These are phyloP conservation scores for Candida insectalens DNA, from an alignment of 805 yeast genomes.

Conservation along the genomic window DNA sequence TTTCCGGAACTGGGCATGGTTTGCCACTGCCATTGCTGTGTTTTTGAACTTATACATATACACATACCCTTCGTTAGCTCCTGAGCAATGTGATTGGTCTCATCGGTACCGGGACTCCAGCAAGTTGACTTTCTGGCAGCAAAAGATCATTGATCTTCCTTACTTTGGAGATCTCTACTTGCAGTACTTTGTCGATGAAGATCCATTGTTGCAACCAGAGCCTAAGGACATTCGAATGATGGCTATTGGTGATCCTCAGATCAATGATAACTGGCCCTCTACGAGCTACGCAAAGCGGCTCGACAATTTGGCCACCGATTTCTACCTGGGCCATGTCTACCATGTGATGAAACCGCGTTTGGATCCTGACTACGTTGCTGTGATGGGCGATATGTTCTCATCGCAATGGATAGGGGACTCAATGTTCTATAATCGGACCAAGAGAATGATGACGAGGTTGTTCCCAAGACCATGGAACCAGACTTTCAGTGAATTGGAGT, in stretches of 20 bases:
- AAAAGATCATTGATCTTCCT: conserved; percentile 17
- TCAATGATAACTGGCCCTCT: conserved; percentile 73
- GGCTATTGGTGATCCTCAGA: conserved; percentile 95
- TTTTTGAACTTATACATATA: conserved; percentile 55
- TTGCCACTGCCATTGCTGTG: conserved; percentile 30
- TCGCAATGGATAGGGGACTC: conserved; percentile 91
- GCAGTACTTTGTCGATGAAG: conserved; percentile 21
- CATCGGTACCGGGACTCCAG: conserved; percentile 15
- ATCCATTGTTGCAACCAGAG: conserved; percentile 6
- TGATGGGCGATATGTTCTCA: conserved; percentile 87
- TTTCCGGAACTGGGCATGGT: conserved; percentile 9
- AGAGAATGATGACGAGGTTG: conserved; percentile 60
- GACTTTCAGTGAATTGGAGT: conserved; percentile 37
- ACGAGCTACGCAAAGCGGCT: conserved; percentile 65
- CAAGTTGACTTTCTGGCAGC: conserved; percentile 8
- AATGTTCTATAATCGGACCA: conserved; percentile 76
- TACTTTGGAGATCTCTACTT: conserved; percentile 25
- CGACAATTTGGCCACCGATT: conserved; percentile 86
- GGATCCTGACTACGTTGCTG: conserved; percentile 72
- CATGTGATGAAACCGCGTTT: conserved; percentile 51
- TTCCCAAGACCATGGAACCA: conserved; percentile 51
- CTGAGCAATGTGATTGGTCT: conserved; percentile 56
- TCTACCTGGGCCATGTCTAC: conserved; percentile 79
- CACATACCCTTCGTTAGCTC: conserved; percentile 61
- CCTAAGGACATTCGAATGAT: conserved; percentile 43